Percentiles rank a stretch among this genome's conserved stretches.
Evolutionary conservation across 208 protist species (phyloP).

Genomic region (Vickermania spadyakhi): DNA sequence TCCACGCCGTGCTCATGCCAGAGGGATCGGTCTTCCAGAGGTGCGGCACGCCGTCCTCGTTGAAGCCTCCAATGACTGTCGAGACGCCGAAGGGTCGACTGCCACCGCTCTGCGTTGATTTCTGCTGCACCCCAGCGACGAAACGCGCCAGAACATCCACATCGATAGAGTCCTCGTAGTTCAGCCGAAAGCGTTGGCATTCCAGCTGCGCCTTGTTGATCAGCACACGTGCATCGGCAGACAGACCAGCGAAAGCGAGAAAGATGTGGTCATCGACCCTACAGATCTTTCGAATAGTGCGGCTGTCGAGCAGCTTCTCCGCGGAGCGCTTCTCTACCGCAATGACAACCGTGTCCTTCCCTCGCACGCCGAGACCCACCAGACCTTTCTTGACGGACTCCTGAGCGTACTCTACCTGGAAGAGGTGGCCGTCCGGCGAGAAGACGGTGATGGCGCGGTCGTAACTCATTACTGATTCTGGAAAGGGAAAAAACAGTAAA

Average conservation of each 20-base stretch:
- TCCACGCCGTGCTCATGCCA: conserved; percentile 79
- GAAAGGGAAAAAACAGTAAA: too few relatives aligned
- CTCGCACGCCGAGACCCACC: conserved; percentile 80
- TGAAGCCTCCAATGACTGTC: conserved; percentile 98
- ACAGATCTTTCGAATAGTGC: conserved; percentile 98
- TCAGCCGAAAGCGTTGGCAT: conserved; percentile 98
- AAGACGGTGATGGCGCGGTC: conserved; percentile 99
- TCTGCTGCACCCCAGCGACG: conserved; percentile 97
- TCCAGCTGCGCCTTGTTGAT: conserved; percentile 98
- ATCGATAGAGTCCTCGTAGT: conserved; percentile 97
- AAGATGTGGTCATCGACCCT: conserved; percentile 98
- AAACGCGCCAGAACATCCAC: conserved; percentile 98
- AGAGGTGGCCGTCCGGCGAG: conserved; percentile 99
- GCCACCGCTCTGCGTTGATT: conserved; percentile 97
- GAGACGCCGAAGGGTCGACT: conserved; percentile 99
- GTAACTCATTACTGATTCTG: conserved; percentile 93
- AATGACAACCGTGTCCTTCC: conserved; percentile 91
- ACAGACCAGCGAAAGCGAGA: conserved; percentile 97
- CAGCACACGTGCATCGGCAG: conserved; percentile 98
- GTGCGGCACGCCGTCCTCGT: conserved; percentile 92
- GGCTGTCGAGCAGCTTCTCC: conserved; percentile 98
- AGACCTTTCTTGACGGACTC: conserved; percentile 99
- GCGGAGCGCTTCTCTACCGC: conserved; percentile 98
- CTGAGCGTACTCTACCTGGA: conserved; percentile 99
- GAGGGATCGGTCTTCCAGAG: conserved; percentile 87